Evolutionary conservation across 2,329 filamentous ascomycete genomes (phyloP).

Genomic region (Xylaria arbuscula): DNA sequence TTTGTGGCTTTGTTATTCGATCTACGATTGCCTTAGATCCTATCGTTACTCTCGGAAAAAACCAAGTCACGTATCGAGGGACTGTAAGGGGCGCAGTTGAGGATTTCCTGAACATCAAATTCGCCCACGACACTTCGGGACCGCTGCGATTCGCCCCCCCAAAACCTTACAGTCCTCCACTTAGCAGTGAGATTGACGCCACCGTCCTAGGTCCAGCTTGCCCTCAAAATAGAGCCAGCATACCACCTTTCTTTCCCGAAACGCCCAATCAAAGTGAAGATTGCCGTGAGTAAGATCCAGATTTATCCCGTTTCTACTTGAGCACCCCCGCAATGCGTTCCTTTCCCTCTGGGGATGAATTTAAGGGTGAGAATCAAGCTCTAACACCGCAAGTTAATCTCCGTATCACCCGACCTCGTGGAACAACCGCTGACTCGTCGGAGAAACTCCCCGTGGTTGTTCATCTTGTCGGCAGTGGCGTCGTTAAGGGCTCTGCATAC

Average conservation of each 20-base stretch:
- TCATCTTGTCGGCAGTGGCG: background rate
- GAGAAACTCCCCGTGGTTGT: background rate
- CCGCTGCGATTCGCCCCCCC: conserved; percentile 47
- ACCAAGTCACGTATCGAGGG: conserved; percentile 37
- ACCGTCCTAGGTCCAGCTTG: conserved; percentile 25
- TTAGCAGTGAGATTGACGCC: conserved; percentile 43
- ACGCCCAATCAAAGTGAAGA: conserved; percentile 46
- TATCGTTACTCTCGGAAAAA: conserved; percentile 14
- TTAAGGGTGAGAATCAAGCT: background rate
- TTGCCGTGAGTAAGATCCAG: conserved; percentile 42
- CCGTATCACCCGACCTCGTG: background rate
- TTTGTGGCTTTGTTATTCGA: background rate
- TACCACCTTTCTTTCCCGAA: conserved; percentile 45
- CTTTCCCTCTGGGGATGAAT: background rate
- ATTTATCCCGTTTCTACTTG: background rate
- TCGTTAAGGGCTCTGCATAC: conserved; percentile 35
- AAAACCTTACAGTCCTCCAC: conserved; percentile 40
- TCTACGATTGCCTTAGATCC: conserved; percentile 23
- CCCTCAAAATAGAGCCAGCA: background rate
- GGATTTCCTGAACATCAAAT: conserved; percentile 47
- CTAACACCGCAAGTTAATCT: background rate
- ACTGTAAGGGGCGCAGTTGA: conserved; percentile 38
- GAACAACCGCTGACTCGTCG: background rate
- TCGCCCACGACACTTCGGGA: conserved; percentile 46
- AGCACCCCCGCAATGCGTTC: background rate